These are phyloP conservation scores for Didymella glomerata DNA, from an alignment of 2,329 filamentous ascomycete species.

Conservation along the genomic window DNA sequence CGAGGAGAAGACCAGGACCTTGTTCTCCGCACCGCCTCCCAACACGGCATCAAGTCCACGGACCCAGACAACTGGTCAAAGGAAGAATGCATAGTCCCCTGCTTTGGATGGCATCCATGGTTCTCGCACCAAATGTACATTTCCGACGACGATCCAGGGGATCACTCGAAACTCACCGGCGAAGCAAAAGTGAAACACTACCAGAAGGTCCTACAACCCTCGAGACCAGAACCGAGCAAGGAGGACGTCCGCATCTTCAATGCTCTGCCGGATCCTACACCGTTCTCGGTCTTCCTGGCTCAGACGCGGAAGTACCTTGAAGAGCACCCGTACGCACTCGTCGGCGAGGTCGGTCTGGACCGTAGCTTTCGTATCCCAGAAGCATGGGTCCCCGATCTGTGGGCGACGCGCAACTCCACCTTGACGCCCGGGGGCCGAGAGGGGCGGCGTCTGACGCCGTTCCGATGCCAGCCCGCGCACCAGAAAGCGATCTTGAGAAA, in stretches of 20 bases:
- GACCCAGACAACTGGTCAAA: constrained; percentile 38
- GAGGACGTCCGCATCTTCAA: constrained; percentile 55
- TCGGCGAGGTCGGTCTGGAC: constrained; percentile 82
- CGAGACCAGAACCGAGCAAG: constrained; percentile 37
- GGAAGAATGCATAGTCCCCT: constrained; percentile 66
- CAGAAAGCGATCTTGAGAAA: constrained; percentile 71
- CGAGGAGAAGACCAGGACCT: constrained; percentile 77
- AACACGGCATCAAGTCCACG: constrained; percentile 58
- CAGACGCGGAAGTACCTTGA: constrained; percentile 65
- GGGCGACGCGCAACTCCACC: constrained; percentile 55
- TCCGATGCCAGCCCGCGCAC: constrained; percentile 73
- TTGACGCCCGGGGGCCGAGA: constrained; percentile 76
- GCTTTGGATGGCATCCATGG: constrained; percentile 91
- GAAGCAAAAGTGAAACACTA: constrained; percentile 68
- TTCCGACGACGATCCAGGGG: constrained; percentile 51
- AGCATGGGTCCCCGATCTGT: constrained; percentile 58
- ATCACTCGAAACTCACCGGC: constrained; percentile 46
- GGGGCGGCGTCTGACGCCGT: constrained; percentile 71
- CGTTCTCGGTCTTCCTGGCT: constrained; percentile 66
- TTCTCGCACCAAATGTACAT: constrained; percentile 78
- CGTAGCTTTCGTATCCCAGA: constrained; percentile 77
- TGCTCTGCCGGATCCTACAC: constrained; percentile 66
- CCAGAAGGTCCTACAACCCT: constrained; percentile 67
- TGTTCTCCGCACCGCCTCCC: constrained; percentile 68
- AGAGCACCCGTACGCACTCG: constrained; percentile 68